Base-by-base conservation (phyloP, 2,329 filamentous ascomycete genomes). In the Alternaria sp. region DNA sequence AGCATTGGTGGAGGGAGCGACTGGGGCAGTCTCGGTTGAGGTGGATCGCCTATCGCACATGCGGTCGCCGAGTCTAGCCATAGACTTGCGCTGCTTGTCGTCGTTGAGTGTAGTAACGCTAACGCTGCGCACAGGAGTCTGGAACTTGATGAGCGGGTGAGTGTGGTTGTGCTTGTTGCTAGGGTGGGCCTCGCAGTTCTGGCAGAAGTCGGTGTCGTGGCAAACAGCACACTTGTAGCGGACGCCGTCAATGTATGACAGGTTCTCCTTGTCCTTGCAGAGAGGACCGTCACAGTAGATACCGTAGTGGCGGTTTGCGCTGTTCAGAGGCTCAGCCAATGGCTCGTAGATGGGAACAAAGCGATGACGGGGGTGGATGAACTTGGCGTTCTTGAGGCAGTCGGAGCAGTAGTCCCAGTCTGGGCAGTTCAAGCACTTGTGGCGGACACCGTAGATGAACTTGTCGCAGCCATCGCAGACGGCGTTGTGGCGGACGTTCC, bases 201-300 rank as follows among this genome's bases (percentile, higher is more conserved):
- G 93, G 79, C 96, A 99, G 84, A 97, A 97, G 81, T 99, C 96
- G 32, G 91, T 91, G 79, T 99, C 94, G 75, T 96, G 87, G 84
- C 96, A 99, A 60, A 99, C 91, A 56, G 95, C 93, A 78, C 96
- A 99, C 88, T 99, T 99, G 87, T 96, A 99, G 68, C 96, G 92
- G 64, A 91, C 87, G 55, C 96, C 96, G 57, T 86, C 86, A 74
- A 99, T 97, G 83, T 88, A 85, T 75, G 84, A 77, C 77, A 85
- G 78, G 69, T 81, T 70, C 73, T 85, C 71, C 81, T 84, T 84
- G 73, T 83, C 82, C 63, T 86, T 86, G 86, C 96, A 99, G 46
- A 97, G 86, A 23, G 94, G 94, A 1, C 96, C 96, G 79, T 99
- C 96, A 77, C 96, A 99, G 86, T 91, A 96, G 77, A 98, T 95